phyloP scores from a whole-genome alignment of 2,329 filamentous ascomycete species.

The Aspergillus chevalieri region DNA sequence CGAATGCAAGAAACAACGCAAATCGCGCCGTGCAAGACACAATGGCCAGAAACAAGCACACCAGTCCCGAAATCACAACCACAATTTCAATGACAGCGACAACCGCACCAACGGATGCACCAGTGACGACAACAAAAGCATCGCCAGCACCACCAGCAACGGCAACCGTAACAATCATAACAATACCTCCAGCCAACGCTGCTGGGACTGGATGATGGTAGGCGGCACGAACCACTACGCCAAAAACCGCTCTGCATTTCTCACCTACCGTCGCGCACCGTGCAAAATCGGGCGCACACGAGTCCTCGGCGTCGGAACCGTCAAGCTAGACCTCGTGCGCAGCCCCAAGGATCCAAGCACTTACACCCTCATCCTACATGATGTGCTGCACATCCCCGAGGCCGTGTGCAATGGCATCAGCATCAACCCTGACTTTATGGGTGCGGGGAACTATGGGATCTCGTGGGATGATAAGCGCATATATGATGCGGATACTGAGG shows the following conservation, averaged over 20 bases:
- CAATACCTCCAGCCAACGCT: slow-evolving; percentile 3
- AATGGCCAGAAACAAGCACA: not conserved
- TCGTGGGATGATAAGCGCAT: slow-evolving; percentile 5
- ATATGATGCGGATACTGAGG: slow-evolving; percentile 4
- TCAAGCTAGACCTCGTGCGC: slow-evolving; percentile 12
- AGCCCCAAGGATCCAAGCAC: slow-evolving; percentile 6
- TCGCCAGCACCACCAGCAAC: not conserved
- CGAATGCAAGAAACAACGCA: not conserved
- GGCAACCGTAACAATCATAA: not conserved
- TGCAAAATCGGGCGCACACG: slow-evolving; percentile 10
- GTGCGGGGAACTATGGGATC: slow-evolving; percentile 2
- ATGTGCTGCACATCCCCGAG: slow-evolving; percentile 16
- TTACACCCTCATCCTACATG: slow-evolving; percentile 9
- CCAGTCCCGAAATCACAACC: not conserved
- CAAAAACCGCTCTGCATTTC: slow-evolving; percentile 16
- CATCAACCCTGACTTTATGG: slow-evolving; percentile 5
- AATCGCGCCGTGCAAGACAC: not conserved
- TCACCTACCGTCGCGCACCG: slow-evolving; percentile 14
- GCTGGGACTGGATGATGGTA: slow-evolving; percentile 16
- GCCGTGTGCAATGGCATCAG: slow-evolving; percentile 16
- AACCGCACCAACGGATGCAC: too few species aligned
- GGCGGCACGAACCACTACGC: slow-evolving; percentile 15
- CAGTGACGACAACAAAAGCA: not conserved
- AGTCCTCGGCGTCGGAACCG: slow-evolving; percentile 14
- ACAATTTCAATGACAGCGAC: too few species aligned